Evolutionary conservation across 805 yeast genomes (phyloP).

Genomic region (Brettanomyces nanus): DNA sequence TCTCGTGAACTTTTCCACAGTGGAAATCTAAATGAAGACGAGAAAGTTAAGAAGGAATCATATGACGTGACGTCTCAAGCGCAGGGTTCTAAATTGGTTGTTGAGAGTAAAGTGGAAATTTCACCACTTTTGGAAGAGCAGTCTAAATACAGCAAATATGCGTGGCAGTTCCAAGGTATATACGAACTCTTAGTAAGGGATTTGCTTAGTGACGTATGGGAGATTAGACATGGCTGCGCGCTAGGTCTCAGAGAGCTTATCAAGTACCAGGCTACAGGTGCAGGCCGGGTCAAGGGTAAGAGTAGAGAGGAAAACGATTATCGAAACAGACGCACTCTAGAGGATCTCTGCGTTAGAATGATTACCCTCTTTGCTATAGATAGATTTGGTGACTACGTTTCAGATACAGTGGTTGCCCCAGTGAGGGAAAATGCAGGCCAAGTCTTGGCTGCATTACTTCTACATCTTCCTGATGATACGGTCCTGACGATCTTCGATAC

Average conservation of each 20-base stretch:
- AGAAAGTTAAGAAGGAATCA: slow-evolving; percentile 6
- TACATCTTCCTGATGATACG: slow-evolving; percentile 57
- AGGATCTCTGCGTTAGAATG: slow-evolving; percentile 80
- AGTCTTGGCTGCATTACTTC: slow-evolving; percentile 77
- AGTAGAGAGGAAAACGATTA: slow-evolving; percentile 51
- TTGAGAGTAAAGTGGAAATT: slow-evolving; percentile 63
- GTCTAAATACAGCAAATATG: slow-evolving; percentile 60
- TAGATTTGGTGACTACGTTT: slow-evolving; percentile 92
- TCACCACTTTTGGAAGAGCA: slow-evolving; percentile 58
- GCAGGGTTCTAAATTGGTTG: slow-evolving; percentile 73
- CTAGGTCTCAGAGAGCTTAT: slow-evolving; percentile 84
- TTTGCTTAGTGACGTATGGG: slow-evolving; percentile 84
- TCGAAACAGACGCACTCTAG: slow-evolving; percentile 63
- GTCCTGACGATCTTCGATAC: slow-evolving; percentile 58
- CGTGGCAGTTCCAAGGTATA: slow-evolving; percentile 94
- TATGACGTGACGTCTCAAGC: slow-evolving; percentile 64
- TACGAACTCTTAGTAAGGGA: slow-evolving; percentile 75
- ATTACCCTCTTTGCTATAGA: slow-evolving; percentile 86
- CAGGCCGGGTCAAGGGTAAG: slow-evolving; percentile 70
- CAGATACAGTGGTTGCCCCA: slow-evolving; percentile 97
- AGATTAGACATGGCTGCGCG: slow-evolving; percentile 91
- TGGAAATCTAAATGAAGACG: slow-evolving; percentile 24
- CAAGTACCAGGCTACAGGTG: slow-evolving; percentile 73
- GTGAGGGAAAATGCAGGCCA: slow-evolving; percentile 97
- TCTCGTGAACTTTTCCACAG: slow-evolving; percentile 29